Evolutionary conservation across 306 rosid genomes (phyloP), one percentile per base, ranked within the genome.

Genomic region (Dryas octopetala): DNA sequence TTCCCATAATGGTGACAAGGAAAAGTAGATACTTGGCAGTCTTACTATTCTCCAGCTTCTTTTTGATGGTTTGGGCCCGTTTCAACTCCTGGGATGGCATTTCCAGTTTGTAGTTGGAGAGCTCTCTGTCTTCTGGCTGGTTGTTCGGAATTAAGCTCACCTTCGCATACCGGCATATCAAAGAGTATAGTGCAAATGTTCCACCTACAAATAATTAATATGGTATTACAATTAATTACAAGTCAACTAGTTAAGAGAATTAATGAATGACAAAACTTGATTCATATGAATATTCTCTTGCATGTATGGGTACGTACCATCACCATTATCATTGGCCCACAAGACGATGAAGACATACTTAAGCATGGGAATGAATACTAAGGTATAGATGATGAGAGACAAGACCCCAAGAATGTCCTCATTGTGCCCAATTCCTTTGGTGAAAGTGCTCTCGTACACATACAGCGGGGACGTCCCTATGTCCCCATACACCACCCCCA

Each of bases 391-490:
- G 83, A 93, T 93, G 57, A 93, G 88, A 2, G 96, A 88, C 43
- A 93, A 52, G 8, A 81, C 96, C 0, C 96, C 98, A 4, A 89
- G 13, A 28, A 91, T 54, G 45, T 93, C 98, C 6, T 93, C 92
- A 0, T 1, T 50, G 81, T 85, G 4, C 0, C 78, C 38, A 4
- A 91, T 91, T 0, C 52, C 60, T 0, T 75, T 0, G 0, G 78
- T 2, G 83, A 91, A 93, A 0, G 89, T 91, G 67, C 92, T 85
- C 0, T 85, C 52, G 14, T 4, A 91, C 6, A 93, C 98, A 16
- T 91, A 93, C 7, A 93, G 87, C 0, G 98, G 98, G 1, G 98
- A 93, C 5, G 98, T 93, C 3, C 98, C 98, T 47, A 93, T 88
- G 83, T 93, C 98, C 2, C 97, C 98, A 5, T 91, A 93, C 16